Percentiles rank a stretch among this genome's conserved stretches.
Conservation (phyloP, 192 early-diverging fungal genomes). For the Backusella macrospora region DNA sequence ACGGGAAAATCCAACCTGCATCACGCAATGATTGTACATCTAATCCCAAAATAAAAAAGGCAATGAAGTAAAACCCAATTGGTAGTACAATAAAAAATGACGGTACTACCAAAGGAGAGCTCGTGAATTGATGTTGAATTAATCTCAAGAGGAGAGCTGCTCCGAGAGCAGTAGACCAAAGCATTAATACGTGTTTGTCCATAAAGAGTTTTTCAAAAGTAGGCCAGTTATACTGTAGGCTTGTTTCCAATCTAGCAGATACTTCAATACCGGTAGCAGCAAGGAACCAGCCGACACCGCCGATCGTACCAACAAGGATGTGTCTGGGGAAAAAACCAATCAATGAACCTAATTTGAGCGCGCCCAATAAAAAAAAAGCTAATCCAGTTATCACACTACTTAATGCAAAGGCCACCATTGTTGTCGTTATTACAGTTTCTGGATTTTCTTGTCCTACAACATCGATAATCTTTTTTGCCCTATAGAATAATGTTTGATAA, state of each 20-base stretch:
- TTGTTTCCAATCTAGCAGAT: slow-evolving; percentile 60
- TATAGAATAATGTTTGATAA: slow-evolving; percentile 25
- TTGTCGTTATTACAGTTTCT: slow-evolving; percentile 81
- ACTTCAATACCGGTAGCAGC: slow-evolving; percentile 92
- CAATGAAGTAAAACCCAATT: slow-evolving; percentile 70
- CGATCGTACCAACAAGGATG: slow-evolving; percentile 95
- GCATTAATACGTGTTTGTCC: slow-evolving; percentile 59
- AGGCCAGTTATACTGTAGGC: slow-evolving; percentile 57
- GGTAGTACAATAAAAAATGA: slow-evolving; percentile 87
- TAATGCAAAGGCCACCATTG: slow-evolving; percentile 85
- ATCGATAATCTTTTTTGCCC: slow-evolving; percentile 65
- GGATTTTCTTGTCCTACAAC: slow-evolving; percentile 61
- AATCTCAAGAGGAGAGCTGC: slow-evolving; percentile 74
- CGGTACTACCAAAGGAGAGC: slow-evolving; percentile 84
- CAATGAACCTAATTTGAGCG: slow-evolving; percentile 75
- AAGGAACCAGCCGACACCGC: slow-evolving; percentile 94
- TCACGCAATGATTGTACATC: slow-evolving; percentile 68
- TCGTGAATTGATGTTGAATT: slow-evolving; percentile 61
- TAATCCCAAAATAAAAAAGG: slow-evolving; percentile 56
- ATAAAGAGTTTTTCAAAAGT: slow-evolving; percentile 69
- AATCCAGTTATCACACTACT: slow-evolving; percentile 90
- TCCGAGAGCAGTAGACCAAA: slow-evolving; percentile 80
- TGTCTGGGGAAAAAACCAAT: slow-evolving; percentile 89
- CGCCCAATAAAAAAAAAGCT: slow-evolving; percentile 84
- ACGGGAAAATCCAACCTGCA: slow-evolving; percentile 82